A percentile compares a stretch with the other conserved stretches of the same genome.
Conservation (phyloP, 2,329 filamentous ascomycete species). For the Pseudogymnoascus sp. region DNA sequence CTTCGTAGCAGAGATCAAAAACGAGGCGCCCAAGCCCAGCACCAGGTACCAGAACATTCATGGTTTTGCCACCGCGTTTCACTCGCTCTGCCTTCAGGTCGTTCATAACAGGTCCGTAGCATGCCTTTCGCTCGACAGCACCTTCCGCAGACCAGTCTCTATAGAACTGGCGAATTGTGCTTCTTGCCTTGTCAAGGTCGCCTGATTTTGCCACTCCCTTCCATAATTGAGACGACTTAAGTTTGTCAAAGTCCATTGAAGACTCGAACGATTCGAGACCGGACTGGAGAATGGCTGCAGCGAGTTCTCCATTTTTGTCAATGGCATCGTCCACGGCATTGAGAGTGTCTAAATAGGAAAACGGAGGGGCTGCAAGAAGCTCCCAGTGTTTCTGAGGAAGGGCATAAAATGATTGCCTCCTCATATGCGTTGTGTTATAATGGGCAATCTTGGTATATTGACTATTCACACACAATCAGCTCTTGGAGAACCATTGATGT, state of each 20-base stretch:
- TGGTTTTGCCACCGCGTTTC: slow-evolving; percentile 16
- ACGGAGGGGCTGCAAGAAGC: slow-evolving; percentile 71
- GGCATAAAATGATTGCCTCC: slow-evolving; percentile 88
- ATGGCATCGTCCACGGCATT: slow-evolving; percentile 78
- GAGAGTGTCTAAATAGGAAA: slow-evolving; percentile 73
- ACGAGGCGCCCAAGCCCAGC: slow-evolving; percentile 83
- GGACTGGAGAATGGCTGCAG: slow-evolving; percentile 65
- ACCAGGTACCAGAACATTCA: slow-evolving; percentile 76
- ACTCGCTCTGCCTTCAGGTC: slow-evolving; percentile 49
- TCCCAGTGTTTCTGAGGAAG: slow-evolving; percentile 78
- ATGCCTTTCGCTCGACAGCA: slow-evolving; percentile 61
- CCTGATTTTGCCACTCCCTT: slow-evolving; percentile 58
- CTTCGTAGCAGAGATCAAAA: slow-evolving; percentile 70
- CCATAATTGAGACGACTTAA: slow-evolving; percentile 46
- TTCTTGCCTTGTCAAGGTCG: slow-evolving; percentile 86
- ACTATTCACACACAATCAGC: slow-evolving; percentile 35
- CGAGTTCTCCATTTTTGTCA: slow-evolving; percentile 76
- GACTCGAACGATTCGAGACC: slow-evolving; percentile 56
- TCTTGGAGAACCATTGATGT: neutral
- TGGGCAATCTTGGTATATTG: slow-evolving; percentile 82
- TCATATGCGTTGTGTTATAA: slow-evolving; percentile 82
- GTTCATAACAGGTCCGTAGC: slow-evolving; percentile 64
- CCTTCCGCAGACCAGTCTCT: slow-evolving; percentile 88
- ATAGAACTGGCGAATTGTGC: slow-evolving; percentile 88
- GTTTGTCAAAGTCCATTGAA: slow-evolving; percentile 24